Percentiles rank a stretch among this genome's conserved stretches.
phyloP scores from a whole-genome alignment of 345 rosid species.

The Theobroma cacao region DNA sequence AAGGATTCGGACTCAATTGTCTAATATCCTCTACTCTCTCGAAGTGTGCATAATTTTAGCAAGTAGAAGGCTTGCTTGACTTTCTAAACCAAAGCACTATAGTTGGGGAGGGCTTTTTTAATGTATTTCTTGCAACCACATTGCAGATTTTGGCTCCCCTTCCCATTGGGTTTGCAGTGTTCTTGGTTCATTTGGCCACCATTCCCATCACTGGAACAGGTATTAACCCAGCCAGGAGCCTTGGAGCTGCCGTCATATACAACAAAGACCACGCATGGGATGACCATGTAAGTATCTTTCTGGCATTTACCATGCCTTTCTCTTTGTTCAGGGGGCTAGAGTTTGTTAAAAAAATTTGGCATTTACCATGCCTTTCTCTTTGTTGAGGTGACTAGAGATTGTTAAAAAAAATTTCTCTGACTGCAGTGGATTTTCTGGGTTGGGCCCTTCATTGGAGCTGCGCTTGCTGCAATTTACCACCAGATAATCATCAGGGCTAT shows the following conservation, averaged over 20 bases:
- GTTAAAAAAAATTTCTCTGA: not conserved
- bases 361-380: not conserved
- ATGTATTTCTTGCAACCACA: not conserved
- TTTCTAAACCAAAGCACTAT: not conserved
- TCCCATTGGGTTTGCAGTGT: conserved; percentile 71
- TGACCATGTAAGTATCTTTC: conserved; percentile 40
- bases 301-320: not conserved
- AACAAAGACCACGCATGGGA: conserved; percentile 53
- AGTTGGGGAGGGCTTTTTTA: not conserved
- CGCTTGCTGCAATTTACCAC: conserved; percentile 72
- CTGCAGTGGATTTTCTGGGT: conserved; percentile 80
- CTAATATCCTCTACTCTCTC: not conserved
- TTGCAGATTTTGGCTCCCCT: conserved; percentile 70
- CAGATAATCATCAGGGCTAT: conserved; percentile 70
- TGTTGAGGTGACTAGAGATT: not conserved
- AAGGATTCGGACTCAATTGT: not conserved
- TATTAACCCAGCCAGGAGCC: conserved; percentile 73
- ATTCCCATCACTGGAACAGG: conserved; percentile 74
- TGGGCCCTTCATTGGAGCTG: conserved; percentile 75
- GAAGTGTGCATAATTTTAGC: not conserved
- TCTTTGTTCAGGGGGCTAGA: not conserved
- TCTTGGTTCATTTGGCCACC: conserved; percentile 72
- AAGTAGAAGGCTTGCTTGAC: not conserved
- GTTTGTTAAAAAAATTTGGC: not conserved
- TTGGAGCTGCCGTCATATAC: conserved; percentile 68